phyloP scores from a whole-genome alignment of 2,329 filamentous ascomycete species.

The Colletotrichum liriopes region DNA sequence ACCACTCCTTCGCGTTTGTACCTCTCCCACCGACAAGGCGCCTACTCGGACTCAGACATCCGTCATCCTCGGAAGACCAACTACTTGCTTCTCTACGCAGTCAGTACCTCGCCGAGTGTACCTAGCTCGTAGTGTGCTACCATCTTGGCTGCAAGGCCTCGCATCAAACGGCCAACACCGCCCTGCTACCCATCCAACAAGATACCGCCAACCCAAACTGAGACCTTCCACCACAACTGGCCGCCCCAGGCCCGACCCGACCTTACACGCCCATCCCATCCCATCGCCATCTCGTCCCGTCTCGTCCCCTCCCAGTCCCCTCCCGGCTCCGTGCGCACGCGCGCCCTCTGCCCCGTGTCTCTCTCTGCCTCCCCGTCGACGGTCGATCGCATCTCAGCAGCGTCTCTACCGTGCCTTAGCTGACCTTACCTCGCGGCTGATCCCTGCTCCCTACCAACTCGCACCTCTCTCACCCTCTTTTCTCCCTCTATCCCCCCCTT shows the following conservation, averaged over 20 bases:
- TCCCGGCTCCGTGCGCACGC: conserved; percentile 33
- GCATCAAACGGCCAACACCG: conserved; percentile 28
- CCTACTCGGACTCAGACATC: conserved; percentile 9
- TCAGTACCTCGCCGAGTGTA: neutral
- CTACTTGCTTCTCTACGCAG: conserved; percentile 8
- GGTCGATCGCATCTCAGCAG: conserved; percentile 8
- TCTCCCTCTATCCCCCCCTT: conserved; percentile 38
- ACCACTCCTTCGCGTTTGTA: conserved; percentile 16
- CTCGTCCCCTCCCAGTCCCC: neutral
- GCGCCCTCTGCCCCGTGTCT: conserved; percentile 12
- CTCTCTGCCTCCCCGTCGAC: conserved; percentile 2
- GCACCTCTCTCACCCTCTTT: conserved; percentile 39
- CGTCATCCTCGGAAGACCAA: conserved; percentile 7
- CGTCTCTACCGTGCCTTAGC: neutral
- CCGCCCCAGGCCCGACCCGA: conserved; percentile 7
- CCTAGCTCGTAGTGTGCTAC: neutral
- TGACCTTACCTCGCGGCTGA: neutral
- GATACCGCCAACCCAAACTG: conserved; percentile 2
- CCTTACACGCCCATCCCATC: conserved; percentile 5
- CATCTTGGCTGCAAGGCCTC: conserved; percentile 14
- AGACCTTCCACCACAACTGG: conserved; percentile 7
- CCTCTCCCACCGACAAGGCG: conserved; percentile 28
- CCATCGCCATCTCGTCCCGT: conserved; percentile 12
- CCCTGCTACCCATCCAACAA: conserved; percentile 30
- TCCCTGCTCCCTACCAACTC: conserved; percentile 36